phyloP scores from a whole-genome alignment of 257 asterid genomes.

The Knoxia roxburghii region DNA sequence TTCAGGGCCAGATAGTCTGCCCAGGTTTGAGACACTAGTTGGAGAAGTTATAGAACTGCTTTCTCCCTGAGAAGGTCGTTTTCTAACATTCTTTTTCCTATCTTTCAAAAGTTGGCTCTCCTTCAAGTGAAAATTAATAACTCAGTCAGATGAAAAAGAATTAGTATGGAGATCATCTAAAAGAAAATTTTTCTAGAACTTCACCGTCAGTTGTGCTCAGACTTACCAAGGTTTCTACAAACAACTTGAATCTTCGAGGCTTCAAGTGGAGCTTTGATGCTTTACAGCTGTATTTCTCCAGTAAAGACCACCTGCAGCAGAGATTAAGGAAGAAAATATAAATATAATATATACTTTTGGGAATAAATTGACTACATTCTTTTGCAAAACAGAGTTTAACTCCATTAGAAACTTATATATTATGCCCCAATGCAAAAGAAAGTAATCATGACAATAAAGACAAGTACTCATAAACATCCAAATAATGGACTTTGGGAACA shows the following conservation, averaged over 20 bases:
- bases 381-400: neutral
- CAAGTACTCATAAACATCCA: neutral
- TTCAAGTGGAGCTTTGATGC: slow-evolving; percentile 98
- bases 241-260: slow-evolving; percentile 94
- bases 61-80: slow-evolving; percentile 60
- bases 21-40: slow-evolving; percentile 44
- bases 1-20: slow-evolving; percentile 52
- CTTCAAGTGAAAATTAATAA: slow-evolving; percentile 40
- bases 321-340: neutral
- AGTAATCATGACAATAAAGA: too few relatives aligned
- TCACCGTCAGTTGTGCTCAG: slow-evolving; percentile 1
- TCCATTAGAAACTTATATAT: neutral
- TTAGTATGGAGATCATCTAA: neutral
- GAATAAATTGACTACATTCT: neutral
- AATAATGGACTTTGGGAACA: neutral
- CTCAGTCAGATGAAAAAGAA: slow-evolving; percentile 19
- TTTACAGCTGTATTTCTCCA: slow-evolving; percentile 98
- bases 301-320: slow-evolving; percentile 83
- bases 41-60: slow-evolving; percentile 39
- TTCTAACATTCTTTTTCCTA: slow-evolving; percentile 72
- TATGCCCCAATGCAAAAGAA: neutral
- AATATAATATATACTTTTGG: slow-evolving; percentile 8
- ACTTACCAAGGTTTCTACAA: slow-evolving; percentile 91
- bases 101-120: slow-evolving; percentile 95
- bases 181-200: neutral